phyloP scores from a whole-genome alignment of 2,329 filamentous ascomycete genomes.

The Rosellinia necatrix region DNA sequence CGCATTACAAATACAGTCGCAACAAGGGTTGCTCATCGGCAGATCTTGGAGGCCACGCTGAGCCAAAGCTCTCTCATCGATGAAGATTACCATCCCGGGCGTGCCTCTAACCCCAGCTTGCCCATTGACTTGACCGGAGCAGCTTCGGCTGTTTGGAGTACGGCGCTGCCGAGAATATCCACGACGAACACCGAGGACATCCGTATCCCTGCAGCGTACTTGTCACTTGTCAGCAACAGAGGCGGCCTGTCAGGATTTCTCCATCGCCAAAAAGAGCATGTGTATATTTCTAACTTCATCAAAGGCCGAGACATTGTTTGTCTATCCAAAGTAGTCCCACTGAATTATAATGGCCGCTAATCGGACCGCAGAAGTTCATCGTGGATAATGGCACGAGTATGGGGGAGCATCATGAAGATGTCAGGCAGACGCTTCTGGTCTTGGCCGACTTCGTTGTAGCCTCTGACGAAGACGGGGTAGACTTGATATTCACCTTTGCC shows the following conservation, averaged over 20 bases:
- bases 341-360: not conserved
- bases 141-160: not conserved
- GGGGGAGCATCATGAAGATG: constrained; percentile 6
- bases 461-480: constrained; percentile 21
- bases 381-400: constrained; percentile 26
- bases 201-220: not conserved
- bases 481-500: constrained; percentile 24
- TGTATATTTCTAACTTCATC: constrained; percentile 23
- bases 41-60: not conserved
- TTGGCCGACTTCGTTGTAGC: constrained; percentile 13
- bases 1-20: constrained; percentile 3
- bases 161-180: not conserved
- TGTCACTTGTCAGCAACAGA: not conserved
- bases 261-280: not conserved
- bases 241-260: not conserved
- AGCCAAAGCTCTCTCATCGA: not conserved
- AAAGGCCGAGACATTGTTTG: constrained; percentile 25
- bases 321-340: not conserved
- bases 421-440: constrained; percentile 14
- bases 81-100: not conserved
- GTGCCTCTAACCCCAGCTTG: not conserved
- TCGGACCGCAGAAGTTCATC: constrained; percentile 20
- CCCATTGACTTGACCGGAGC: not conserved
- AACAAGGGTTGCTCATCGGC: constrained; percentile 8
- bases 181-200: not conserved